A percentile compares a stretch with the other conserved stretches of the same genome.
These are phyloP conservation scores for Akebia trifoliata DNA, from an alignment of 164 flowering plant genomes.

Conservation along the genomic window DNA sequence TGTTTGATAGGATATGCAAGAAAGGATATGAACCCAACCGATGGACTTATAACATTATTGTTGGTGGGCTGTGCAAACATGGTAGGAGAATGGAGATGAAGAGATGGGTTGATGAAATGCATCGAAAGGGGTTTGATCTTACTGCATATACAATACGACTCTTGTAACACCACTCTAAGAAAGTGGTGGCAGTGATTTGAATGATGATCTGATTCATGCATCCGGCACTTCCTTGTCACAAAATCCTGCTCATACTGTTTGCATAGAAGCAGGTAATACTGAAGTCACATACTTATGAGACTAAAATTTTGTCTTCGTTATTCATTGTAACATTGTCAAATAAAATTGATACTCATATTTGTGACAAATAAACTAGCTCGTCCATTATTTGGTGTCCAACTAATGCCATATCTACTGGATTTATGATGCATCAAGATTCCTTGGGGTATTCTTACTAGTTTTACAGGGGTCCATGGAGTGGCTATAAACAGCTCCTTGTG, in stretches of 20 bases:
- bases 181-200: not conserved
- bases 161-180: not conserved
- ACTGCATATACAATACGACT: conserved; percentile 7
- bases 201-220: not conserved
- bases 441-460: too few relatives aligned
- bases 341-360: conserved; percentile 1
- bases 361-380: not conserved
- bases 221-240: not conserved
- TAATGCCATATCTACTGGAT: not conserved
- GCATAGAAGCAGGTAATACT: conserved; percentile 7
- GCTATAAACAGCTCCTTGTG: too few relatives aligned
- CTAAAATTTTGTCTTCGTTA: not conserved
- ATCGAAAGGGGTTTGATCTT: conserved; percentile 32
- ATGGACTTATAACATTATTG: conserved; percentile 57
- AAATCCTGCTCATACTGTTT: conserved; percentile 5
- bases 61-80: conserved; percentile 38
- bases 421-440: conserved; percentile 1
- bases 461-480: too few relatives aligned
- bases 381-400: conserved; percentile 2
- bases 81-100: conserved; percentile 51
- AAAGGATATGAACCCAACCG: conserved; percentile 63
- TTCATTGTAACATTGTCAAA: conserved; percentile 4
- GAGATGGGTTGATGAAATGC: conserved; percentile 48
- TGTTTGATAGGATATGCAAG: conserved; percentile 34
- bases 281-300: conserved; percentile 1